These are phyloP conservation scores for Sclerotinia spermophila DNA, from an alignment of 2,329 filamentous ascomycete species.

Conservation along the genomic window DNA sequence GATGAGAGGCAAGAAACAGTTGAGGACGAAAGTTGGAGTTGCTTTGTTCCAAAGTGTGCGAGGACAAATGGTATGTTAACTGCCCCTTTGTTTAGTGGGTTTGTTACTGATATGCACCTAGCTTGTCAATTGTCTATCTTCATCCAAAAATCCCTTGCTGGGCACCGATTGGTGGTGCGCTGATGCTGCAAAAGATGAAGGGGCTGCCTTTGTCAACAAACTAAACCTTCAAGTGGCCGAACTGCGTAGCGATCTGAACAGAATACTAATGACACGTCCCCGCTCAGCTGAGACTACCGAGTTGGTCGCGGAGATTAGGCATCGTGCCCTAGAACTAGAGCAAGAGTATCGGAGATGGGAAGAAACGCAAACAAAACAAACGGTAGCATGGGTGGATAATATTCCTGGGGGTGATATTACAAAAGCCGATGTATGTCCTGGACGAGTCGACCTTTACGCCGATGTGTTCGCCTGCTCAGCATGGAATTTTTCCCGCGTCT, in stretches of 20 bases:
- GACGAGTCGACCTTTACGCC: constrained; percentile 55
- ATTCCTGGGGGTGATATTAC: constrained; percentile 50
- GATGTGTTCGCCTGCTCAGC: constrained; percentile 57
- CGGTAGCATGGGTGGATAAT: constrained; percentile 55
- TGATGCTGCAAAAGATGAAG: constrained; percentile 48
- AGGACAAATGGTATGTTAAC: constrained; percentile 52
- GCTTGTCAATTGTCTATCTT: constrained; percentile 56
- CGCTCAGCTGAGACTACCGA: constrained; percentile 50
- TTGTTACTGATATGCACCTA: constrained; percentile 28
- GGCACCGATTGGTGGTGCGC: constrained; percentile 58
- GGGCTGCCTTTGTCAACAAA: constrained; percentile 43
- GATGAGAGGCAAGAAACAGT: constrained; percentile 53
- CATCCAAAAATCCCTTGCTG: constrained; percentile 50
- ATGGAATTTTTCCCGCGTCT: constrained; percentile 54
- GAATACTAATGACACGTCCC: constrained; percentile 45
- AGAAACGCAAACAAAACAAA: constrained; percentile 45
- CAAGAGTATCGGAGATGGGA: constrained; percentile 52
- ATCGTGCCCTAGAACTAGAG: constrained; percentile 50
- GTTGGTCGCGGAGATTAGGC: constrained; percentile 50
- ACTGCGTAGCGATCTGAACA: constrained; percentile 52
- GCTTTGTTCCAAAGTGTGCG: constrained; percentile 57
- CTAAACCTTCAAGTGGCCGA: constrained; percentile 53
- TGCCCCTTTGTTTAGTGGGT: not conserved
- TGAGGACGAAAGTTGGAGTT: constrained; percentile 50
- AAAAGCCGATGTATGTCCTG: constrained; percentile 55